These are phyloP conservation scores for Podospora pseudopauciseta DNA, from an alignment of 495 filamentous ascomycete genomes.

Conservation along the genomic window DNA sequence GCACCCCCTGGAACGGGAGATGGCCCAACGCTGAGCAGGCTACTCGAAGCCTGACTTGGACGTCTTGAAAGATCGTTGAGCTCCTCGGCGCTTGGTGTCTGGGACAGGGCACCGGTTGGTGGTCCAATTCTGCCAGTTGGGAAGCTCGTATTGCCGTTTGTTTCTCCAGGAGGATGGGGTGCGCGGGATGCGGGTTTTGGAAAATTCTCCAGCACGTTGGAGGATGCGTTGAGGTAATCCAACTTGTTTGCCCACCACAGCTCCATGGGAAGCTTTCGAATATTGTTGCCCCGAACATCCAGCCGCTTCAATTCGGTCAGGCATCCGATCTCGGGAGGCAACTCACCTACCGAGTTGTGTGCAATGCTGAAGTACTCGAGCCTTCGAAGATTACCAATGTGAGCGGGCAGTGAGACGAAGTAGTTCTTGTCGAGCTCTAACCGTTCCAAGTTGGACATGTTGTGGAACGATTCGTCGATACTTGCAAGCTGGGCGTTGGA, in stretches of 20 bases:
- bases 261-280: slow-evolving; percentile 81
- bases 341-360: slow-evolving; percentile 75
- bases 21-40: slow-evolving; percentile 66
- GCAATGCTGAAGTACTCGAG: slow-evolving; percentile 92
- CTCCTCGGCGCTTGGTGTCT: slow-evolving; percentile 73
- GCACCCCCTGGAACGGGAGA: slow-evolving; percentile 59
- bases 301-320: slow-evolving; percentile 78
- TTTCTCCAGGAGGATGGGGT: slow-evolving; percentile 55
- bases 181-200: slow-evolving; percentile 71
- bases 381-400: slow-evolving; percentile 77
- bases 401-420: slow-evolving; percentile 78
- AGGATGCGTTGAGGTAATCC: slow-evolving; percentile 90
- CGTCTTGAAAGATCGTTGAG: slow-evolving; percentile 71
- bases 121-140: slow-evolving; percentile 45
- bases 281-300: slow-evolving; percentile 87
- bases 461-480: slow-evolving; percentile 82
- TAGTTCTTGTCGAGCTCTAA: slow-evolving; percentile 93
- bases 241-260: slow-evolving; percentile 87
- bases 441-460: slow-evolving; percentile 78
- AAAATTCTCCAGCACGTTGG: slow-evolving; percentile 85
- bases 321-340: slow-evolving; percentile 83
- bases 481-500: slow-evolving; percentile 82
- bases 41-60: slow-evolving; percentile 79
- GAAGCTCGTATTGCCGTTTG: slow-evolving; percentile 23
- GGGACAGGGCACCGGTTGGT: slow-evolving; percentile 49